phyloP scores from a whole-genome alignment of 148 eudicot species.

The Suaeda aralocaspica region DNA sequence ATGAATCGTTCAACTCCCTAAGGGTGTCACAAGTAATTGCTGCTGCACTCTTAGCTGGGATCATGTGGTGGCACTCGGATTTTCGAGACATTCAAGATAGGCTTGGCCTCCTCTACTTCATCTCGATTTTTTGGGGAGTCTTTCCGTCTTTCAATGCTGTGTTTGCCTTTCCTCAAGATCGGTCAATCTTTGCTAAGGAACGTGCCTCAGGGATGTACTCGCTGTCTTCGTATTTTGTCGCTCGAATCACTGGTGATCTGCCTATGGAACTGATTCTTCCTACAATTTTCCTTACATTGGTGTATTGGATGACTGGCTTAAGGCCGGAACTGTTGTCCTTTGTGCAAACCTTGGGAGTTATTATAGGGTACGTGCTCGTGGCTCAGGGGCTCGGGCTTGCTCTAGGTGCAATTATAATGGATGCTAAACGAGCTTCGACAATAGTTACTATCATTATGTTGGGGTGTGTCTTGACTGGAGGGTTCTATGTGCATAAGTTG shows the following conservation, averaged over 20 bases:
- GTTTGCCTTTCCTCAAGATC: constrained; percentile 93
- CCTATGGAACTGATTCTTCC: constrained; percentile 96
- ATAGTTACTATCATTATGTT: constrained; percentile 75
- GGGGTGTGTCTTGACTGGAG: constrained; percentile 84
- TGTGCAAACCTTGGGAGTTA: constrained; percentile 41
- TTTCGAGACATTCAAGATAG: constrained; percentile 62
- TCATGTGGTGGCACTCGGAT: constrained; percentile 91
- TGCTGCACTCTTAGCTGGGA: constrained; percentile 66
- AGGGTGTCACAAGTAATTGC: constrained; percentile 75
- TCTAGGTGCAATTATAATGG: constrained; percentile 88
- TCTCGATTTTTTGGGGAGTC: constrained; percentile 91
- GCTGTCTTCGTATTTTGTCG: constrained; percentile 75
- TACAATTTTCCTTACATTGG: constrained; percentile 48
- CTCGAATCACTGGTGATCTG: constrained; percentile 71
- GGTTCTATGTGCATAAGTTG: constrained; percentile 78
- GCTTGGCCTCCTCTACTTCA: constrained; percentile 74
- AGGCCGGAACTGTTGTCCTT: constrained; percentile 54
- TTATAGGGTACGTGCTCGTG: constrained; percentile 67
- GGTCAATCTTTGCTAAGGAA: constrained; percentile 67
- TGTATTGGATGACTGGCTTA: constrained; percentile 80
- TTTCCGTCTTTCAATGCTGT: constrained; percentile 84
- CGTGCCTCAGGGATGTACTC: constrained; percentile 86
- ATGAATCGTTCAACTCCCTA: constrained; percentile 78
- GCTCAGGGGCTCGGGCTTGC: constrained; percentile 87
- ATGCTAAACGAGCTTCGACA: constrained; percentile 82